Evolutionary conservation across 768 basidiomycete genomes (phyloP).

Genomic region (Boletus bicolor): DNA sequence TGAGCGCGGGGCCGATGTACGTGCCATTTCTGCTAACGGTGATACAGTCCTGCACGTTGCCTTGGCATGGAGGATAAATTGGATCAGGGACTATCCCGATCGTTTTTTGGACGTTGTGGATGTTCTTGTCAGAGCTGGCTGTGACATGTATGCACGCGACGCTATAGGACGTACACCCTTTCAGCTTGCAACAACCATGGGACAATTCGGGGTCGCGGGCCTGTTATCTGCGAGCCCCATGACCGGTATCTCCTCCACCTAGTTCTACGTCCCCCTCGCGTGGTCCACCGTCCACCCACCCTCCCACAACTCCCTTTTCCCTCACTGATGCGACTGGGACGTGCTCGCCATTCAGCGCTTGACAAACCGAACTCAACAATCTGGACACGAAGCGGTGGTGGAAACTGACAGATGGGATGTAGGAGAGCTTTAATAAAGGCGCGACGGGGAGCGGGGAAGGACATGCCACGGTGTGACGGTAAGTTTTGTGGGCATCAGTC

Average conservation of each 20-base stretch:
- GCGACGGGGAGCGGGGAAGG: too few relatives aligned
- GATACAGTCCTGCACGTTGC: neutral
- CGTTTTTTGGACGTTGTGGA: neutral
- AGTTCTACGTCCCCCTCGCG: too few relatives aligned
- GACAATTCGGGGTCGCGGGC: neutral
- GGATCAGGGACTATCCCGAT: too few relatives aligned
- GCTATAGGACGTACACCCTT: neutral
- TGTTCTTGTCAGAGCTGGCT: neutral
- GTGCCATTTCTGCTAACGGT: neutral
- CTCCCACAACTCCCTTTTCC: neutral
- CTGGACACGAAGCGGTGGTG: too few relatives aligned
- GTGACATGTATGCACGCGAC: neutral
- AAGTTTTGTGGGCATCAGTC: too few relatives aligned
- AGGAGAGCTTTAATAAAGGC: too few relatives aligned
- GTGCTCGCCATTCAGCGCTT: neutral
- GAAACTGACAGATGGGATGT: too few relatives aligned
- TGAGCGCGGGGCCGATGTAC: neutral
- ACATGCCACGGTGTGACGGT: too few relatives aligned
- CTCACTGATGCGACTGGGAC: too few relatives aligned
- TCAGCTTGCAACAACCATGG: neutral
- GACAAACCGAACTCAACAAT: neutral
- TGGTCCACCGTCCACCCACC: neutral
- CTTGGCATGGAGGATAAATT: too few relatives aligned
- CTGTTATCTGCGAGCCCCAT: neutral
- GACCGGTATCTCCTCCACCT: too few relatives aligned